Percentiles rank a stretch among this genome's conserved stretches.
These are phyloP conservation scores for Saccharomyces hybrid DNA, from an alignment of 1,139 yeast genomes.

Conservation along the genomic window DNA sequence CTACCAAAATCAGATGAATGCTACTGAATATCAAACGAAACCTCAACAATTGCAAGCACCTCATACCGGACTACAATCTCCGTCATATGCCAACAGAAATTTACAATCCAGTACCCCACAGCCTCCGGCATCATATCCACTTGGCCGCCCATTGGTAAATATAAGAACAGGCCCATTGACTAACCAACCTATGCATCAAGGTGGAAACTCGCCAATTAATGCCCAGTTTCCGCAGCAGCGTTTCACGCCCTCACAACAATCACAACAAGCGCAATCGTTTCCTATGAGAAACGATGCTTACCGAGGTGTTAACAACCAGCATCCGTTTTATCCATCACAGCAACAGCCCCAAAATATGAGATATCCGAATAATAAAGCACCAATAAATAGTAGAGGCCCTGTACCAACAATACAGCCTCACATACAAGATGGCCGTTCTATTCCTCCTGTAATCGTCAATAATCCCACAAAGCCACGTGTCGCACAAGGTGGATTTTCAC, in stretches of 20 bases:
- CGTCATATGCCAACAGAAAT: background rate
- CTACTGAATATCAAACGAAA: background rate
- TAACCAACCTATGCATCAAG: background rate
- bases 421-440: background rate
- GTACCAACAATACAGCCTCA: background rate
- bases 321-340: slow-evolving; percentile 4
- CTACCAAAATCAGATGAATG: background rate
- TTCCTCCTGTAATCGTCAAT: background rate
- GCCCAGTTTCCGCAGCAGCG: background rate
- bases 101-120: background rate
- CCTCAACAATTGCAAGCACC: background rate
- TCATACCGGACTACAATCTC: background rate
- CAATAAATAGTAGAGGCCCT: background rate
- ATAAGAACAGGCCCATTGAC: background rate
- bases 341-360: slow-evolving; percentile 9
- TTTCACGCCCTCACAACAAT: background rate
- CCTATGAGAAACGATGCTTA: background rate
- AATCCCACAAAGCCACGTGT: background rate
- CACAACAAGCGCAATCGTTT: background rate
- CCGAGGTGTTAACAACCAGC: background rate
- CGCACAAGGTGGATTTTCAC: slow-evolving; percentile 24
- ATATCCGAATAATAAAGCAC: slow-evolving; percentile 1
- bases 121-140: background rate
- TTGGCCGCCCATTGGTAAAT: background rate
- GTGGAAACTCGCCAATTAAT: background rate